Base-by-base conservation (phyloP, 345 rosid species). In the Rubroshorea leprosula region DNA sequence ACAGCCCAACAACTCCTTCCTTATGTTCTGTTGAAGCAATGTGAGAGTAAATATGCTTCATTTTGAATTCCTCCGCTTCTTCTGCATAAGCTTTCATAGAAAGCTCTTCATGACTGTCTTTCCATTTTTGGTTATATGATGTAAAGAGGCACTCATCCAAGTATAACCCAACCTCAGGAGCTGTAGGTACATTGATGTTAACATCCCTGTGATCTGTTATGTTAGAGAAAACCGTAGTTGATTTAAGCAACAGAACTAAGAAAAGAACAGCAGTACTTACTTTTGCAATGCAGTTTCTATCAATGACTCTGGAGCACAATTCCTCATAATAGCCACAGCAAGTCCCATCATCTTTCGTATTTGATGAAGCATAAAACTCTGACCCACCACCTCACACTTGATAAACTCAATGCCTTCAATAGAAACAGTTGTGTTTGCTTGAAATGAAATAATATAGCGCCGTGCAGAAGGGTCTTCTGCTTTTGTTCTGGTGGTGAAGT, bases 331-430 rank as follows among this genome's bases (percentile, higher is more conserved):
- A 11, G 95, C 90, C 65, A 93, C 95, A 1, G 90, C 89, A 58
- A 87, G 89, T 52, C 99, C 97, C 0, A 93, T 82, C 99, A 89
- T 82, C 65, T 93, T 93, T 41, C 97, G 61, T 29, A 89, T 89
- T 68, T 93, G 99, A 74, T 93, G 99, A 83, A 93, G 97, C 99
- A 93, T 93, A 73, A 93, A 89, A 75, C 99, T 89, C 80, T 93
- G 99, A 24, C 97, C 99, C 20, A 87, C 83, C 55, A 93, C 92
- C 75, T 89, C 99, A 74, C 97, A 93, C 79, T 83, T 85, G 10
- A 93, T 85, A 73, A 89, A 89, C 27, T 87, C 88, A 23, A 87
- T 79, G 18, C 97, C 96, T 17, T 78, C 81, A 35, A 93, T 84
- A 14, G 65, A 76, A 59, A 87, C 78, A 3, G 58, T 60, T 0